phyloP scores from a whole-genome alignment of 192 early-diverging fungal species.

The Coemansia sp. region DNA sequence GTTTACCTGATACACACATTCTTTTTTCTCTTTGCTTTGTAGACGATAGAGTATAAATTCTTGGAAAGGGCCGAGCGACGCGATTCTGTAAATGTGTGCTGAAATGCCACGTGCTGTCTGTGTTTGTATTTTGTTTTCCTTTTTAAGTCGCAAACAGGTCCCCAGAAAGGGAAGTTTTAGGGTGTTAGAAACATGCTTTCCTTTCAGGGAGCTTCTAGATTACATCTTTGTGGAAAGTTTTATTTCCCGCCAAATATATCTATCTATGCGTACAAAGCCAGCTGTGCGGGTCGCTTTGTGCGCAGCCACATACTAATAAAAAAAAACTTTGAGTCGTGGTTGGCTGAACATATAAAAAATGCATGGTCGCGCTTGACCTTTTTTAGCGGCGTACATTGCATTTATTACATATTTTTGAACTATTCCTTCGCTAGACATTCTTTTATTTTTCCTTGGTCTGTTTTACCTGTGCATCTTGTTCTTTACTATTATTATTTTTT shows the following conservation, averaged over 20 bases:
- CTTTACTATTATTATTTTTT: not conserved
- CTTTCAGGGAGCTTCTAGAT: too few species aligned
- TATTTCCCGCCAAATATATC: too few species aligned
- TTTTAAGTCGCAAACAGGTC: too few species aligned
- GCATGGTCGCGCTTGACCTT: not conserved
- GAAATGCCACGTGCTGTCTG: not conserved
- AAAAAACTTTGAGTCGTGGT: too few species aligned
- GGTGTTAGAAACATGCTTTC: too few species aligned
- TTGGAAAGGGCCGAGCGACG: not conserved
- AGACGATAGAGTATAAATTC: not conserved
- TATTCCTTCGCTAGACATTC: not conserved
- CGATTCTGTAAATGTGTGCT: not conserved
- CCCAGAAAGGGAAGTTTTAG: too few species aligned
- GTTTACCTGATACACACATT: not conserved
- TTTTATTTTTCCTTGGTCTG: not conserved
- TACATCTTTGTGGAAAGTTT: too few species aligned
- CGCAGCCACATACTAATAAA: too few species aligned
- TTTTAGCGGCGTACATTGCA: not conserved
- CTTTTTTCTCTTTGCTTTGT: not conserved
- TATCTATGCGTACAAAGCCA: too few species aligned
- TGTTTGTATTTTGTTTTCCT: too few species aligned
- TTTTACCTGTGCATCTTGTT: not conserved
- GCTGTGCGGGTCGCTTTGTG: too few species aligned
- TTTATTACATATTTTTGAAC: not conserved
- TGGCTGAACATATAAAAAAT: not conserved